These are phyloP conservation scores for Candida sonorensis DNA, from an alignment of 805 yeast genomes.

Conservation along the genomic window DNA sequence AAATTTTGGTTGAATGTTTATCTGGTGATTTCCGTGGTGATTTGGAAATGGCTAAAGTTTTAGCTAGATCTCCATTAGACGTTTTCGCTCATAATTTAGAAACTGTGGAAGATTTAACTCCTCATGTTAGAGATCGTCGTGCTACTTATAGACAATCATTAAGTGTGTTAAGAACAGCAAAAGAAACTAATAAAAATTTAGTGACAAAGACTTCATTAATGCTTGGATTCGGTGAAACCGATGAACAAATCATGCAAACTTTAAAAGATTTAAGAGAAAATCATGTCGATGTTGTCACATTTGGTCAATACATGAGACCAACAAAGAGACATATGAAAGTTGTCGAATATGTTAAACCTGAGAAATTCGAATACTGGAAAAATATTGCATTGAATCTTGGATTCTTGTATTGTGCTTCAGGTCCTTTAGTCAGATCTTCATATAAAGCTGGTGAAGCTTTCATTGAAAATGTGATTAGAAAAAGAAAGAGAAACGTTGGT, in stretches of 20 bases:
- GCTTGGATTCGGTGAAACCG: slow-evolving; percentile 97
- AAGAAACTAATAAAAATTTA: slow-evolving; percentile 62
- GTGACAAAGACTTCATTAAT: slow-evolving; percentile 91
- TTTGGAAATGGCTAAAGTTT: slow-evolving; percentile 64
- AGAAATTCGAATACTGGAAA: slow-evolving; percentile 91
- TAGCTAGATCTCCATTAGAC: slow-evolving; percentile 85
- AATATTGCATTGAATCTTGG: slow-evolving; percentile 82
- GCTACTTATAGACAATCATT: slow-evolving; percentile 91
- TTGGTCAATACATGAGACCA: slow-evolving; percentile 99
- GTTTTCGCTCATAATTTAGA: slow-evolving; percentile 97
- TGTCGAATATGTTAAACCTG: slow-evolving; percentile 90
- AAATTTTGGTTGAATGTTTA: slow-evolving; percentile 84
- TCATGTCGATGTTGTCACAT: slow-evolving; percentile 89
- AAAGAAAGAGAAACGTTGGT: slow-evolving; percentile 48
- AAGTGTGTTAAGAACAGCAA: slow-evolving; percentile 73
- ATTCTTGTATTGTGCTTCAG: slow-evolving; percentile 93
- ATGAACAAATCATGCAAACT: slow-evolving; percentile 77
- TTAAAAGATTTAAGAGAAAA: slow-evolving; percentile 68
- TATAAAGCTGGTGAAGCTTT: slow-evolving; percentile 98
- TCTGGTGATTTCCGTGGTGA: slow-evolving; percentile 96
- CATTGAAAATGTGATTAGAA: slow-evolving; percentile 85
- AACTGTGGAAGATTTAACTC: slow-evolving; percentile 92
- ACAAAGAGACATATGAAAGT: slow-evolving; percentile 98
- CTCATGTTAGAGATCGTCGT: slow-evolving; percentile 91
- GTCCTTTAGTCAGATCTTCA: slow-evolving; percentile 93